Evolutionary conservation across 2,329 filamentous ascomycete genomes (phyloP), one percentile per base, ranked within the genome.

Genomic region (Pseudogymnoascus destructans): DNA sequence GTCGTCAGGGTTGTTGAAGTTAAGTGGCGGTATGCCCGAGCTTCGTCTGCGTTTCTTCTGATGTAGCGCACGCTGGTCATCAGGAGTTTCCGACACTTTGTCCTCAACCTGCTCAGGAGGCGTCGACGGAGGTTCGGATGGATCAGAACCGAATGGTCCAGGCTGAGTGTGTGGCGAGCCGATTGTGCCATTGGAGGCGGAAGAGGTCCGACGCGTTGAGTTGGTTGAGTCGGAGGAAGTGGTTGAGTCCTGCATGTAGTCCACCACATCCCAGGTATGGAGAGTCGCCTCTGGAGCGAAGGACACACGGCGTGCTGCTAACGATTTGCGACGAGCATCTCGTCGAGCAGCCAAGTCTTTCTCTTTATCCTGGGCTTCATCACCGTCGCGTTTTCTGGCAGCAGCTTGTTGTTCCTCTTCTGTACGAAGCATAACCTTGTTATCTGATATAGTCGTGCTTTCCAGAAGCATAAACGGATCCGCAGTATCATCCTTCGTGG

Each of bases 221-320:
- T 92, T 87, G 0, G 84, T 86, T 0, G 87, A 86, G 6, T 80
- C 78, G 5, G 83, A 85, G 9, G 82, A 84, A 11, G 85, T 87
- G 1, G 90, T 95, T 17, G 89, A 89, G 69, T 96, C 91, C 67
- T 91, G 89, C 69, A 84, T 79, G 62, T 91, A 87, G 67, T 97
- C 92, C 46, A 96, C 82, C 93, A 70, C 91, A 68, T 97, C 91
- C 79, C 95, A 97, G 0, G 93, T 98, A 70, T 98, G 93, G 33
- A 98, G 78, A 3, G 93, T 98, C 10, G 93, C 93, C 73, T 98
- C 93, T 1, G 93, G 93, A 3, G 93, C 93, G 71, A 98, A 98
- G 0, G 92, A 97, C 32, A 98, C 93, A 68, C 93, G 84, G 67
- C 93, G 84, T 70, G 93, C 95, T 54, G 92, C 90, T 59, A 95